These are phyloP conservation scores for Diplodia intermedia DNA, from an alignment of 2,329 filamentous ascomycete genomes.

Conservation along the genomic window DNA sequence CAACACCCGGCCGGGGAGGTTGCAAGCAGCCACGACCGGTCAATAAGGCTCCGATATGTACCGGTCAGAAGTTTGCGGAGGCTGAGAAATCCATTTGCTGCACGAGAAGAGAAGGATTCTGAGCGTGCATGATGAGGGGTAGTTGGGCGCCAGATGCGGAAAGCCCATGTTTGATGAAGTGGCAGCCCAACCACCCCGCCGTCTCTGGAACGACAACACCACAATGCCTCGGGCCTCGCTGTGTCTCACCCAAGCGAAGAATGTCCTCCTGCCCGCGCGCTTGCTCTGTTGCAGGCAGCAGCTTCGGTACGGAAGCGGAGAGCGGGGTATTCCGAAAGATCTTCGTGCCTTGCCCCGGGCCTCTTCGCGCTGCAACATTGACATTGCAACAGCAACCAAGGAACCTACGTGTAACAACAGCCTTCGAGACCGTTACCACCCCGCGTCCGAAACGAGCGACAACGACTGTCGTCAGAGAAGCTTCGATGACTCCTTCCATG, in stretches of 20 bases:
- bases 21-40: slow-evolving; percentile 12
- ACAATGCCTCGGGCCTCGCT: slow-evolving; percentile 1
- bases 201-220: neutral
- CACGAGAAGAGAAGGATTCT: neutral
- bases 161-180: neutral
- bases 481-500: neutral
- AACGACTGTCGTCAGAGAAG: neutral
- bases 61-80: slow-evolving; percentile 17
- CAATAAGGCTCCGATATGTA: neutral
- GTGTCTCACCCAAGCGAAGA: neutral
- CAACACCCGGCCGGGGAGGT: slow-evolving; percentile 22
- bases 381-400: slow-evolving; percentile 8
- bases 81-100: slow-evolving; percentile 12
- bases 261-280: neutral
- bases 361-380: neutral
- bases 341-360: neutral
- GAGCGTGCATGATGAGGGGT: slow-evolving; percentile 5
- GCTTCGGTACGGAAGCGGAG: neutral
- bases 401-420: neutral
- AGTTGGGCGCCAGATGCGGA: slow-evolving; percentile 10
- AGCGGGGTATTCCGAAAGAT: neutral
- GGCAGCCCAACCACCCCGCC: slow-evolving; percentile 6
- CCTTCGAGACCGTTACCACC: neutral
- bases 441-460: neutral
- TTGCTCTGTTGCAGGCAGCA: neutral